Base-by-base conservation (phyloP, 225 moss, liverwort and hornwort genomes). In the Bryoerythrophyllum caledonicum region DNA sequence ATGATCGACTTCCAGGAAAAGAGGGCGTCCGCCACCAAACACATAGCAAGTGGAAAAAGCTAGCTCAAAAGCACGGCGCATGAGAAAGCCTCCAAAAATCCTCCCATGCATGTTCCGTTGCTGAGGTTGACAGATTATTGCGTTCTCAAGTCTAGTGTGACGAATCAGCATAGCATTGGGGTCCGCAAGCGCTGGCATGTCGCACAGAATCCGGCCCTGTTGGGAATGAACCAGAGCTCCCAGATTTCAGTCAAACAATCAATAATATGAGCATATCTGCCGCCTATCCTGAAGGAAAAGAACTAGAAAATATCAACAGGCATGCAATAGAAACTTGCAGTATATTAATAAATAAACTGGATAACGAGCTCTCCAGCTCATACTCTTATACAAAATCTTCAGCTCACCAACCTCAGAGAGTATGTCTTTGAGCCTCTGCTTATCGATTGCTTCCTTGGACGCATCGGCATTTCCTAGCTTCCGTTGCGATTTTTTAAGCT, bases 71-170 rank as follows among this genome's bases (percentile, higher is more conserved):
- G 96, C 96, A 24, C 94, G 89, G n/a, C 96, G 90, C 96, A 97
- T 97, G 3, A 97, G 90, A 46, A 92, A 97, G 72, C 96, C 96
- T 60, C 96, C 96, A 73, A 97, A 97, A 65, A 97, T 94, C 25
- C 96, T 94, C 15, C 96, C 96, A 65, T 97, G 96, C 91, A 97
- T 91, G 73, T 97, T 97, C 40, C 96, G 84, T 67, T 97, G 94
- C 73, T 97, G 96, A 38, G 96, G 96, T 81, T 97, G 96, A 78
- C 96, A 97, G 34, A 97, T 88, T 8, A 97, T 91, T 25, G 92
- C 90, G 70, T 97, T 94, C 70, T 97, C 91, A 59, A 94, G 71
- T 76, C 85, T 91, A 10, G 96, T 97, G 23, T 94, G 88, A 24
- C 87, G 83, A 51, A 94, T 92, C 59, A 97, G 79, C 56, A 97